These are phyloP conservation scores for Aspergillus japonicus DNA, from an alignment of 2,329 filamentous ascomycete species.

Conservation along the genomic window DNA sequence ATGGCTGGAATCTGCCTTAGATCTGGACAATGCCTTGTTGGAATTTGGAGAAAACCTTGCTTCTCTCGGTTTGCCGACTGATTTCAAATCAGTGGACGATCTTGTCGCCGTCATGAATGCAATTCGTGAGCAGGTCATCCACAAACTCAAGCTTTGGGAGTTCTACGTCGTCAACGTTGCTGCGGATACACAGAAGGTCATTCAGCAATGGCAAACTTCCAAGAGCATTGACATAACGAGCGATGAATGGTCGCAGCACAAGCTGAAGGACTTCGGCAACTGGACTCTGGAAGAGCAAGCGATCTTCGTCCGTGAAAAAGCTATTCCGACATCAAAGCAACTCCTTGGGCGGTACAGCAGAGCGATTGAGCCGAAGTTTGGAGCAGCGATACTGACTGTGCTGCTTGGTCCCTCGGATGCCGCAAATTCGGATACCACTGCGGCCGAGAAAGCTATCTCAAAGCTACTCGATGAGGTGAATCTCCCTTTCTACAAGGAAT, in stretches of 20 bases:
- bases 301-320: slow-evolving; percentile 63
- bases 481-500: slow-evolving; percentile 85
- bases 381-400: slow-evolving; percentile 66
- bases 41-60: slow-evolving; percentile 62
- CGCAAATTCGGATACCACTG: slow-evolving; percentile 40
- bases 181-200: slow-evolving; percentile 64
- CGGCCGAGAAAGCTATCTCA: slow-evolving; percentile 54
- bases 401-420: slow-evolving; percentile 67
- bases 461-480: slow-evolving; percentile 80
- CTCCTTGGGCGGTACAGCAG: slow-evolving; percentile 79
- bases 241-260: slow-evolving; percentile 17
- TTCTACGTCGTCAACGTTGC: slow-evolving; percentile 85
- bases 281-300: slow-evolving; percentile 60
- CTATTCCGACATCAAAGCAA: slow-evolving; percentile 67
- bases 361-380: slow-evolving; percentile 65
- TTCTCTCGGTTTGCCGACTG: slow-evolving; percentile 70
- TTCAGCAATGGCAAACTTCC: slow-evolving; percentile 68
- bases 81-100: slow-evolving; percentile 69
- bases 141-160: slow-evolving; percentile 81
- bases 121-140: slow-evolving; percentile 77
- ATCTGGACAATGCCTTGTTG: slow-evolving; percentile 73
- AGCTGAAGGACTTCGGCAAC: slow-evolving; percentile 52
- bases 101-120: slow-evolving; percentile 78
- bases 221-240: slow-evolving; percentile 14
- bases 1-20: slow-evolving; percentile 64